Evolutionary conservation across 1,139 yeast genomes (phyloP), one percentile per base, ranked within the genome.

Genomic region (Scheffersomyces illinoinensis): DNA sequence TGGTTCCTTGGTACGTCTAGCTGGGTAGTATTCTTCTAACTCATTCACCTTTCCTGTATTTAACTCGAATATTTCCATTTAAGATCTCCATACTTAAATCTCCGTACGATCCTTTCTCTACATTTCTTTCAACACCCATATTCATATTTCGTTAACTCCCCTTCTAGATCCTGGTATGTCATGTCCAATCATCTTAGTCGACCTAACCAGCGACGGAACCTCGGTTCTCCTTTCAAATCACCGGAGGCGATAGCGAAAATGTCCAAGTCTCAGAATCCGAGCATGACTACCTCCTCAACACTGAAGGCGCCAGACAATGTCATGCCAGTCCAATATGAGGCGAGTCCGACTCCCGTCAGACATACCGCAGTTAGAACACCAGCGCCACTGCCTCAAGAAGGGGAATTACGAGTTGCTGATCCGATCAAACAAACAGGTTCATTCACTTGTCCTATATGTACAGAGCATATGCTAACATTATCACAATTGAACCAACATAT

Each of bases 381-480:
- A 33, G 14, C 4, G 10, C 17, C 43, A 1, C 43, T 12, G 43
- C 12, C 43, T 33, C 43, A 33, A 33, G 4, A 24, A 4, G 33
- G 6, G 10, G 10, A 24, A 24, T 5, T 24, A 1, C 33, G 2
- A 1, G 10, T 8, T 24, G 43, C 43, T 33, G 43, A 33, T 7
- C 14, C 43, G 43, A 33, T 3, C 43, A 33, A 33, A 33, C 43
- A 14, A 5, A 7, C 43, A 2, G 43, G 4, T 54, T n/a, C 53
- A 39, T 5, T 20, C 26, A 20, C 8, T 23, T 91, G 97, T 67
- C 97, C 97, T 0, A 88, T 91, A 3, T 91, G 97, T 69, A 72
- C 77, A 23, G 90, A 86, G 62, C 61, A 75, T 1, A 87, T 89
- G 89, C 73, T 84, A 7, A 80, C 84, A 14, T 73, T 90, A 53